Percentiles rank a stretch among this genome's conserved stretches.
Conservation (phyloP, 805 yeast species). For the Candida tallmaniae region DNA sequence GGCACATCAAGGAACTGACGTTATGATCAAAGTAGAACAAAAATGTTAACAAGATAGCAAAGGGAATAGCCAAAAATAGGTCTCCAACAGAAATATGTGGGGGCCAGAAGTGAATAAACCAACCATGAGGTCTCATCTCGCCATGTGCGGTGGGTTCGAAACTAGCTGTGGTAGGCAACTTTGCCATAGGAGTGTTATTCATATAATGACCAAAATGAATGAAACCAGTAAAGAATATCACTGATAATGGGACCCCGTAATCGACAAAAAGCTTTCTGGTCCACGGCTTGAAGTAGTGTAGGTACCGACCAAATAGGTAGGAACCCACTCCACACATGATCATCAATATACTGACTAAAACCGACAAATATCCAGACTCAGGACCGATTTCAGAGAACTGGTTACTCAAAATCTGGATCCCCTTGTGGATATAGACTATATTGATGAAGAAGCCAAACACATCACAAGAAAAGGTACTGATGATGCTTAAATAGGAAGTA, state of each 20-base stretch:
- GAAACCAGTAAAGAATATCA: conserved; percentile 88
- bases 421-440: conserved; percentile 84
- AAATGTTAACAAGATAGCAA: conserved; percentile 79
- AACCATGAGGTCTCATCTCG: conserved; percentile 47
- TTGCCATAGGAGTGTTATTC: conserved; percentile 49
- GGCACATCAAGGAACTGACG: conserved; percentile 90
- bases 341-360: conserved; percentile 72
- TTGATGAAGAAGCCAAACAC: conserved; percentile 91
- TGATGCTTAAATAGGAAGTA: conserved; percentile 61
- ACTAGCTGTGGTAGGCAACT: conserved; percentile 64
- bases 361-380: conserved; percentile 65
- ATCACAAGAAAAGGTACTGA: conserved; percentile 83
- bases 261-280: conserved; percentile 73
- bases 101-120: conserved; percentile 79
- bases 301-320: conserved; percentile 51
- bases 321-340: conserved; percentile 67
- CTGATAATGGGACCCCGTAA: conserved; percentile 79
- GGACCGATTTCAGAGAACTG: conserved; percentile 51
- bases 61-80: conserved; percentile 87
- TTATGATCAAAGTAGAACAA: conserved; percentile 94
- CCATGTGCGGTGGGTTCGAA: conserved; percentile 63
- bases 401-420: conserved; percentile 70
- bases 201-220: conserved; percentile 86
- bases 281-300: conserved; percentile 57
- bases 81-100: conserved; percentile 59